These are phyloP conservation scores for Bassia scoparia DNA, from an alignment of 148 eudicot species.

Conservation along the genomic window DNA sequence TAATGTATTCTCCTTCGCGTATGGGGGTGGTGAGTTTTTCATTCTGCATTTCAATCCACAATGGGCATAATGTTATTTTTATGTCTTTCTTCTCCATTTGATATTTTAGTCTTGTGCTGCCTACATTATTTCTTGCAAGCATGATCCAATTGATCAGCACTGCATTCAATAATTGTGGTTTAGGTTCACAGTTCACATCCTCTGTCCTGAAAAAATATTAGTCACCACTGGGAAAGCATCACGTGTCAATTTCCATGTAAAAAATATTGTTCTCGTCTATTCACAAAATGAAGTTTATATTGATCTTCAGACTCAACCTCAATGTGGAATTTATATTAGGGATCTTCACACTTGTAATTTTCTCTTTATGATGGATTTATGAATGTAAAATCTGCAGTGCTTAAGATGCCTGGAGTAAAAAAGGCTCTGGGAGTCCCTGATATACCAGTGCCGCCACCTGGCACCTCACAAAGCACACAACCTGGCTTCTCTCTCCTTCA, in stretches of 20 bases:
- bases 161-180: not conserved
- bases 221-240: no score
- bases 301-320: not conserved
- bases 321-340: not conserved
- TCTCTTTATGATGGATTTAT: not conserved
- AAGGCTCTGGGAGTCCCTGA: constrained; percentile 60
- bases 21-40: constrained; percentile 66
- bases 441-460: constrained; percentile 47
- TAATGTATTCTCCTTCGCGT: constrained; percentile 73
- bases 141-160: not conserved
- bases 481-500: constrained; percentile 50
- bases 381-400: constrained; percentile 42
- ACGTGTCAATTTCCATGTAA: no score
- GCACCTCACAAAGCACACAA: constrained; percentile 21
- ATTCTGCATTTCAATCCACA: constrained; percentile 1
- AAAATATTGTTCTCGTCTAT: no score
- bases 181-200: not conserved
- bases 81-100: not conserved
- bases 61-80: not conserved
- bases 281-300: no score
- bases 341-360: not conserved
- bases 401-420: constrained; percentile 63
- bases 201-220: no score
- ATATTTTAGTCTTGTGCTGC: not conserved
- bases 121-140: not conserved